phyloP scores from a whole-genome alignment of 495 filamentous ascomycete genomes.

The Penicillium samsonianum region DNA sequence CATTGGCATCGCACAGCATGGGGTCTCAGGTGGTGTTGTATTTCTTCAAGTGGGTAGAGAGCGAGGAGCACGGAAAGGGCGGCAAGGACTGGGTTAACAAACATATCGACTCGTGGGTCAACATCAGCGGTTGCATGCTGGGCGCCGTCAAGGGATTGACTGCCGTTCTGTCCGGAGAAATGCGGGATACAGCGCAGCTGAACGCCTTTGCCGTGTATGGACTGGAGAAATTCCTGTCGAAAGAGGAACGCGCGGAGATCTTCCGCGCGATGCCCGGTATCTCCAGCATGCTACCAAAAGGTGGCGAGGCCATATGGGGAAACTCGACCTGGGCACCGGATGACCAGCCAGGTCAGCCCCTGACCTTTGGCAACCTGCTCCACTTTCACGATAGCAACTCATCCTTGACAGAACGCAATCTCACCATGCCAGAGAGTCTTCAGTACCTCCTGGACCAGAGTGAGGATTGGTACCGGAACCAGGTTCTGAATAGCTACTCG shows the following conservation, averaged over 20 bases:
- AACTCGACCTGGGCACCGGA: conserved; percentile 89
- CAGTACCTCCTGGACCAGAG: conserved; percentile 73
- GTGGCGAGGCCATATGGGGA: conserved; percentile 92
- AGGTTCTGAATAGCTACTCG: conserved; percentile 74
- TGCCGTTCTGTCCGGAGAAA: conserved; percentile 91
- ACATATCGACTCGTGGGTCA: conserved; percentile 93
- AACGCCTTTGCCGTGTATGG: conserved; percentile 98
- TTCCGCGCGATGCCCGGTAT: conserved; percentile 97
- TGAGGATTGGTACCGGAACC: conserved; percentile 82
- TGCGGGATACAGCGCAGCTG: conserved; percentile 96
- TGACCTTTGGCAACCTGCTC: conserved; percentile 78
- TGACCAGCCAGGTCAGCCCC: conserved; percentile 69
- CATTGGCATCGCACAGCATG: conserved; percentile 94
- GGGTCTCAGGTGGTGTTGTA: conserved; percentile 93
- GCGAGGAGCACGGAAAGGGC: conserved; percentile 72
- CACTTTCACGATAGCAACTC: conserved; percentile 77
- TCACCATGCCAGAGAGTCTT: conserved; percentile 77
- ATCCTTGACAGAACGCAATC: conserved; percentile 64
- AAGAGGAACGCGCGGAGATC: conserved; percentile 86
- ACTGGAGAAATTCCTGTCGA: conserved; percentile 90
- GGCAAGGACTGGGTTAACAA: conserved; percentile 88
- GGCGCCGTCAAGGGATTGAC: conserved; percentile 90
- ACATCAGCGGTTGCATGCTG: conserved; percentile 97
- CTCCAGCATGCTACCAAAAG: conserved; percentile 95
- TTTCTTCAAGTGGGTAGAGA: conserved; percentile 97